These are phyloP conservation scores for Didymella lethalis DNA, from an alignment of 2,329 filamentous ascomycete species.

Conservation along the genomic window DNA sequence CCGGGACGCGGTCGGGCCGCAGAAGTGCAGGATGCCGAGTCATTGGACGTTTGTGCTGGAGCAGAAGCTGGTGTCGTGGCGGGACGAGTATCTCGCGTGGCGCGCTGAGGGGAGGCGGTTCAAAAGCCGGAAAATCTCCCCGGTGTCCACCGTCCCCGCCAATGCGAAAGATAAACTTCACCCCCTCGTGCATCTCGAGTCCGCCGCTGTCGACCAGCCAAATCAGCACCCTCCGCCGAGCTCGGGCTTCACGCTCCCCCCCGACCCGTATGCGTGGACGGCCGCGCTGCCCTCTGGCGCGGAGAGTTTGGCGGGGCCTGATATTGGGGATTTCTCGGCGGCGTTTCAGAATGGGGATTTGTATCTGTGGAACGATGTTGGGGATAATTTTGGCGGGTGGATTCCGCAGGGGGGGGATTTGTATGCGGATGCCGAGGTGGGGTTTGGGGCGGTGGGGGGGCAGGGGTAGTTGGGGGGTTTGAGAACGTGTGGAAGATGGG, in stretches of 20 bases:
- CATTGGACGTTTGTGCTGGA: slow-evolving; percentile 46
- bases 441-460: slow-evolving; percentile 34
- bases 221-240: no score
- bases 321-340: slow-evolving; percentile 44
- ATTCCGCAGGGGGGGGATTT: slow-evolving; percentile 36
- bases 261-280: slow-evolving; percentile 22
- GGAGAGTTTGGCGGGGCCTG: background rate
- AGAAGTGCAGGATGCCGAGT: slow-evolving; percentile 42
- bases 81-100: slow-evolving; percentile 43
- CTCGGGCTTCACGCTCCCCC: no score
- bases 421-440: slow-evolving; percentile 36
- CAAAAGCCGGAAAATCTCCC: slow-evolving; percentile 16
- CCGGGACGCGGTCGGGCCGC: slow-evolving; percentile 38
- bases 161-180: no score
- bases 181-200: no score
- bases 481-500: no score
- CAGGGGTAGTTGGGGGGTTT: no score
- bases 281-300: no score
- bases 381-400: slow-evolving; percentile 45
- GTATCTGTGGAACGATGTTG: slow-evolving; percentile 49
- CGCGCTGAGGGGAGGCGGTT: slow-evolving; percentile 36
- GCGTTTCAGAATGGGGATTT: slow-evolving; percentile 49
- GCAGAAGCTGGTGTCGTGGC: slow-evolving; percentile 44
- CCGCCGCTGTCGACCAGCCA: no score
- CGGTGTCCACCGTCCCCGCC: no score